Conservation (phyloP, 305 asterid genomes). For the Fraxinus sp. region DNA sequence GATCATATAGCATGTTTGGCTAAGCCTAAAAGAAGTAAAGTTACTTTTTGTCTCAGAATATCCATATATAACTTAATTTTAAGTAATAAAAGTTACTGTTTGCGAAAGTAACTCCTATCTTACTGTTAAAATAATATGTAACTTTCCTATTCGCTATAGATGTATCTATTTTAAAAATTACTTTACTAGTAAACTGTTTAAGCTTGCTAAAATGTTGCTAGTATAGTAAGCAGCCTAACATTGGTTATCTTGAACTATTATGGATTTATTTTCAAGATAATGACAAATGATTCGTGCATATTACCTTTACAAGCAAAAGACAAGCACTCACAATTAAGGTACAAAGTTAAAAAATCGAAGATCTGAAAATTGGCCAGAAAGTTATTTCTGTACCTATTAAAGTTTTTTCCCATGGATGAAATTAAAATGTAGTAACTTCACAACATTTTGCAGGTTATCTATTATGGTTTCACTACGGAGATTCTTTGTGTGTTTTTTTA, state of each 20-base stretch:
- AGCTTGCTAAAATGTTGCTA: not conserved
- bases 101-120: not conserved
- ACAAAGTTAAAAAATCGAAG: not conserved
- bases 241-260: not conserved
- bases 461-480: not conserved
- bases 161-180: not conserved
- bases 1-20: not conserved
- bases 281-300: not conserved
- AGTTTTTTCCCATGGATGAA: not conserved
- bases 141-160: not conserved
- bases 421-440: not conserved
- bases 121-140: not conserved
- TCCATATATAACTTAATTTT: constrained; percentile 24
- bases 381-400: not conserved
- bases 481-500: not conserved
- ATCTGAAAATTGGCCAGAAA: not conserved
- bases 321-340: not conserved
- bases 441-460: not conserved
- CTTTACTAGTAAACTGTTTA: not conserved
- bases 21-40: not conserved
- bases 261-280: constrained; percentile 1
- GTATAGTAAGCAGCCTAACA: not conserved
- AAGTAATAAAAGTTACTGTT: constrained; percentile 22
- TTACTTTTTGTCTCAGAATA: not conserved
- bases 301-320: not conserved